Percentiles rank a stretch among this genome's conserved stretches.
Conservation (phyloP, 257 asterid species). For the Rubia yunnanensis region DNA sequence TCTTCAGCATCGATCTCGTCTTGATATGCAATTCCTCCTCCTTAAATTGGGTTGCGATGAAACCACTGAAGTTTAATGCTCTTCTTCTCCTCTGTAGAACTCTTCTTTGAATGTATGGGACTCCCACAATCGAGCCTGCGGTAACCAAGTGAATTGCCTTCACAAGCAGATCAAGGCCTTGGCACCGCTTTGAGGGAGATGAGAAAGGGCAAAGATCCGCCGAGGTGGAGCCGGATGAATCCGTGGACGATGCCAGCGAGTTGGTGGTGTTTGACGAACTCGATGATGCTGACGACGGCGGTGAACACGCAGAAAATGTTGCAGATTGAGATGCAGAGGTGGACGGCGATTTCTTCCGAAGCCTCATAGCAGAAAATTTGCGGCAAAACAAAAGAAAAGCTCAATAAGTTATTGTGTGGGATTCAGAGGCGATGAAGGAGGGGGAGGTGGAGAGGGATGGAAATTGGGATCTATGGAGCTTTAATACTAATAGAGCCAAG, state of each 20-base stretch:
- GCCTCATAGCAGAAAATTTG: conserved; percentile 20
- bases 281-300: conserved; percentile 36
- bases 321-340: conserved; percentile 16
- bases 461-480: conserved; percentile 2
- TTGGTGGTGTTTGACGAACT: conserved; percentile 41
- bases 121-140: conserved; percentile 67
- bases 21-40: conserved; percentile 6
- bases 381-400: not conserved
- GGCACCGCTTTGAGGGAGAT: conserved; percentile 37
- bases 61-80: conserved; percentile 26
- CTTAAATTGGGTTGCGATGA: conserved; percentile 18
- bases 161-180: conserved; percentile 83
- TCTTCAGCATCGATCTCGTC: conserved; percentile 19
- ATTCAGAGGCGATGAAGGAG: not conserved
- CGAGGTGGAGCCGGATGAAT: conserved; percentile 28
- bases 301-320: conserved; percentile 10
- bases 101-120: conserved; percentile 75
- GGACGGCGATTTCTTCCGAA: conserved; percentile 7
- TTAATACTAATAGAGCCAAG: not conserved
- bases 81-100: conserved; percentile 42
- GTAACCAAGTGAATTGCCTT: conserved; percentile 75
- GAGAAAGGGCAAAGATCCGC: conserved; percentile 24
- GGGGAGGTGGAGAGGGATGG: not conserved
- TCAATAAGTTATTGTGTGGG: not conserved
- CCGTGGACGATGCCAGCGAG: conserved; percentile 45